phyloP scores from a whole-genome alignment of 2,329 filamentous ascomycete genomes.

The Coleophoma cylindrospora region DNA sequence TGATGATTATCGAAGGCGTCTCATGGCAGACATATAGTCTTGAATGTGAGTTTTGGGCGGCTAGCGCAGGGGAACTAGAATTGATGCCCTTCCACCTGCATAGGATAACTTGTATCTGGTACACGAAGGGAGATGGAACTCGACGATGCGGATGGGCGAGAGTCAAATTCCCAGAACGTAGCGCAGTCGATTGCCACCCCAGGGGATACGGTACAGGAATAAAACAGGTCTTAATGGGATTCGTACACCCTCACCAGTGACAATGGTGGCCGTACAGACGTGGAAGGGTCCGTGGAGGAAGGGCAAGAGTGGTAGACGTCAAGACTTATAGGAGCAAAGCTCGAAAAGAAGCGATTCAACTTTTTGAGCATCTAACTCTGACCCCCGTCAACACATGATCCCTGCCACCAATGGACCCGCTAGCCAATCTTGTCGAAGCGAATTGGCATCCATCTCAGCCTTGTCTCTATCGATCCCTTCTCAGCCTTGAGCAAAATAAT shows the following conservation, averaged over 20 bases:
- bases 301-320: neutral
- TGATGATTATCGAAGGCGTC: conserved; percentile 17
- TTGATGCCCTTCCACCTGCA: neutral
- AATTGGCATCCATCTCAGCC: too few relatives aligned
- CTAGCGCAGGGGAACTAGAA: neutral
- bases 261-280: neutral
- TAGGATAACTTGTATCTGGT: neutral
- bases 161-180: too few relatives aligned
- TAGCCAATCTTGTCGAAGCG: too few relatives aligned
- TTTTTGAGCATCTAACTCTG: neutral
- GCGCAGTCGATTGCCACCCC: too few relatives aligned
- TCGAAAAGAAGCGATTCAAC: conserved; percentile 3
- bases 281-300: neutral
- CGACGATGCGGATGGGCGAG: too few relatives aligned
- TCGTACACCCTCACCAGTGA: neutral
- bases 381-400: too few relatives aligned
- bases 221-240: too few relatives aligned
- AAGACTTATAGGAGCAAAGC: conserved; percentile 1
- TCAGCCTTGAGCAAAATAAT: too few relatives aligned
- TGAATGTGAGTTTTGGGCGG: conserved; percentile 9
- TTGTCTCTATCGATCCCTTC: too few relatives aligned
- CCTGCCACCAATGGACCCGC: too few relatives aligned
- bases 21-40: conserved; percentile 29
- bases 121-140: too few relatives aligned
- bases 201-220: too few relatives aligned